Evolutionary conservation across 441 rosid genomes (phyloP), one percentile per base, ranked within the genome.

Genomic region (Adansonia grandidieri): DNA sequence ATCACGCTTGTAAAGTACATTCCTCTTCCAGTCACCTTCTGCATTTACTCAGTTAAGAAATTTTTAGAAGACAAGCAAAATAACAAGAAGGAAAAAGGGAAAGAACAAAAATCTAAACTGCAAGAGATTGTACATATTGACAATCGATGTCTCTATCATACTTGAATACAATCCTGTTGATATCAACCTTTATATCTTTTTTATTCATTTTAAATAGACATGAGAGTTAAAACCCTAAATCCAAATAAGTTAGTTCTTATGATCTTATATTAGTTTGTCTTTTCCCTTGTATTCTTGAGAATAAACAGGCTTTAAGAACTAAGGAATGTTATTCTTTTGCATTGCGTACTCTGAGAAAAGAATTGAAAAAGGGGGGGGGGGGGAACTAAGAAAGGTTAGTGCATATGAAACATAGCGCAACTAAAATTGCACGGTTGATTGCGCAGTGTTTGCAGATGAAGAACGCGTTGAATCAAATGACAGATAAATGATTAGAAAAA

Each of bases 131-230:
- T 72, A 54, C 50, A 54, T 37, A 40, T 37, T 37, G 40, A 37
- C 42, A 37, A 5, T 37, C 51, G 40, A 71, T 9, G 2, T 56
- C 40, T 72, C 2, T 37, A 24, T 56, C 51, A 19, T 20, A 42
- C 76, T 57, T 57, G 10, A 28, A 71, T 50, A 14, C 74, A 28
- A 37, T 51, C 47, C 20, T 53, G 22, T 71, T n/a, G 62, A 51
- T 28, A 24, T 45, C 1, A 67, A 5, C n/a, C 9, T 19, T 19
- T 17, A 19, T 20, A 11, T 32, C 37, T 22, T 32, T n/a, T 53
- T 53, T 71, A n/a, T 10, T 37, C 42, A 4, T 37, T 37, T 37
- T 37, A 37, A 37, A 37, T 37, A 37, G 42, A 37, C 42, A 28
- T 24, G 47, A 71, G 47, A 28, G n/a, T 63, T 62, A n/a, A n/a